These are phyloP conservation scores for Candida railenensis DNA, from an alignment of 805 yeast genomes.

Conservation along the genomic window DNA sequence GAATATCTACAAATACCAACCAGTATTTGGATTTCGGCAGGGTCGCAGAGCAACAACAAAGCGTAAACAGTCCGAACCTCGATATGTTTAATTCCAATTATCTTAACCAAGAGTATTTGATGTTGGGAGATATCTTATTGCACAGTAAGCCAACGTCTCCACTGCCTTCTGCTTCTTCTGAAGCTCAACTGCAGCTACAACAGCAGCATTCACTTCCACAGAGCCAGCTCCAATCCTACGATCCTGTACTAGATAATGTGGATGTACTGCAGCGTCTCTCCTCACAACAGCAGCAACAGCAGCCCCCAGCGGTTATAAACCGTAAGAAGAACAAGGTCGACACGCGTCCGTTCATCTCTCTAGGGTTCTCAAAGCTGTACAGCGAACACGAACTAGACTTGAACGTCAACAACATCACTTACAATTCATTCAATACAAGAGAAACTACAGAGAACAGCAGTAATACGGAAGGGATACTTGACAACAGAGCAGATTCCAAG, in stretches of 20 bases:
- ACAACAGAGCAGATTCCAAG: not conserved
- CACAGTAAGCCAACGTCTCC: slow-evolving; percentile 42
- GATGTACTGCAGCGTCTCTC: not conserved
- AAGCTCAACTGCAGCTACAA: not conserved
- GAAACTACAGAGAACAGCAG: not conserved
- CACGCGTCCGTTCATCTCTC: slow-evolving; percentile 42
- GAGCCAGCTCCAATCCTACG: not conserved
- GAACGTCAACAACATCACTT: not conserved
- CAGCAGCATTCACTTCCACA: not conserved
- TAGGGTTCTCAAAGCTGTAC: slow-evolving; percentile 23
- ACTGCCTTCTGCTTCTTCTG: slow-evolving; percentile 27
- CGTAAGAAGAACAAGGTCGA: slow-evolving; percentile 10
- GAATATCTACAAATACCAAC: slow-evolving; percentile 8
- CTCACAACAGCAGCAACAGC: slow-evolving; percentile 2
- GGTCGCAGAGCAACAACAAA: slow-evolving; percentile 6
- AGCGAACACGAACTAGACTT: not conserved
- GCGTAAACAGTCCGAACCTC: not conserved
- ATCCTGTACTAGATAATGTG: not conserved
- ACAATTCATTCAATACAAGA: not conserved
- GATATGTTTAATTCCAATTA: slow-evolving; percentile 41
- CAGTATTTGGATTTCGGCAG: slow-evolving; percentile 12
- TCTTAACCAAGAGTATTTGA: slow-evolving; percentile 50
- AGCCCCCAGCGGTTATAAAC: slow-evolving; percentile 4
- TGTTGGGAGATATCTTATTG: slow-evolving; percentile 48
- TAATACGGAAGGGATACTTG: not conserved